A percentile compares a stretch with the other conserved stretches of the same genome.
These are phyloP conservation scores for Pseudogymnoascus pannorum DNA, from an alignment of 2,329 filamentous ascomycete species.

Conservation along the genomic window DNA sequence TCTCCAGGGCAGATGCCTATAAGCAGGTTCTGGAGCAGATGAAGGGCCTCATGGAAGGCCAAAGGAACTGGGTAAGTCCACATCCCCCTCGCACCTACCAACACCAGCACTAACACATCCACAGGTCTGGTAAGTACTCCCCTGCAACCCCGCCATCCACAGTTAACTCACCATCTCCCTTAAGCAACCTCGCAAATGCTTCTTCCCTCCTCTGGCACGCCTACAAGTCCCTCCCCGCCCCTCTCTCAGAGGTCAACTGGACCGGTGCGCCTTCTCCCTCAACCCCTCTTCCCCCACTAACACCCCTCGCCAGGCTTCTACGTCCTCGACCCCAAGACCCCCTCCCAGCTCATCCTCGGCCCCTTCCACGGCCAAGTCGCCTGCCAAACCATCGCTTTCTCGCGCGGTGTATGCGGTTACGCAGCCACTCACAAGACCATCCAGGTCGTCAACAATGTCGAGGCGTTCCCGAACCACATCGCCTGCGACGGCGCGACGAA, in stretches of 20 bases:
- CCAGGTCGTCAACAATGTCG: conserved; percentile 63
- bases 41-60: conserved; percentile 60
- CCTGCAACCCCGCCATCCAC: background rate
- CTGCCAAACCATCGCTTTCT: conserved; percentile 69
- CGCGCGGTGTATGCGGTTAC: conserved; percentile 67
- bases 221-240: conserved; percentile 61
- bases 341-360: conserved; percentile 59
- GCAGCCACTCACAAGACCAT: conserved; percentile 55
- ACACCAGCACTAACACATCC: conserved; percentile 10
- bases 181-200: conserved; percentile 68
- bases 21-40: conserved; percentile 66
- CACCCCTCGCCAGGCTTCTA: conserved; percentile 58
- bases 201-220: conserved; percentile 74
- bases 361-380: conserved; percentile 77
- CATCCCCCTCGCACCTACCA: background rate
- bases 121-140: conserved; percentile 35
- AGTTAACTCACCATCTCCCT: background rate
- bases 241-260: conserved; percentile 68
- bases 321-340: conserved; percentile 45
- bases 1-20: conserved; percentile 67
- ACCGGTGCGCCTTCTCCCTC: conserved; percentile 41
- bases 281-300: background rate
- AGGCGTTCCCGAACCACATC: conserved; percentile 71
- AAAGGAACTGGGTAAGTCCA: conserved; percentile 67
- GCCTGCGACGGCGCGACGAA: conserved; percentile 69